A percentile compares a stretch with the other conserved stretches of the same genome.
These are phyloP conservation scores for Fraxinus greggii DNA, from an alignment of 305 asterid genomes.

Conservation along the genomic window DNA sequence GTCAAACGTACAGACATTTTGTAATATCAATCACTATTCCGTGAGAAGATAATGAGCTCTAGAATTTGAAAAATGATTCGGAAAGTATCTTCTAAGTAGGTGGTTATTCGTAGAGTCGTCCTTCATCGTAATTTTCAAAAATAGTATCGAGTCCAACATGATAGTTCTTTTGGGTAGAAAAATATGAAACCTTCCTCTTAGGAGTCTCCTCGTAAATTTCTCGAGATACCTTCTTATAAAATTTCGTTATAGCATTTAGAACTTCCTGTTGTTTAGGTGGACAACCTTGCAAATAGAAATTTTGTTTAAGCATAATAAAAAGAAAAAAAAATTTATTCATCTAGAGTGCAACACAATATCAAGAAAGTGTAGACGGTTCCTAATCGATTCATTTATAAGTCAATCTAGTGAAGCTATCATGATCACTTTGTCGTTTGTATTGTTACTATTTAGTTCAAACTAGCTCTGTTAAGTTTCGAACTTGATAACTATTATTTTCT, in stretches of 20 bases:
- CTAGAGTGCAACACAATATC: too few relatives aligned
- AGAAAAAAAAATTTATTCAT: too few relatives aligned
- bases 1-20: too few relatives aligned
- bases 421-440: neutral
- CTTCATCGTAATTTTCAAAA: too few relatives aligned
- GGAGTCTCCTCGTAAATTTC: neutral
- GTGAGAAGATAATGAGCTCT: neutral
- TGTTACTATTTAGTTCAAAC: too few relatives aligned
- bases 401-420: neutral
- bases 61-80: neutral
- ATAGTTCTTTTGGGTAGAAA: neutral
- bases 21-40: too few relatives aligned
- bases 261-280: neutral
- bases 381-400: neutral
- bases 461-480: neutral
- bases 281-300: neutral
- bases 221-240: neutral
- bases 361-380: too few relatives aligned
- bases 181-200: neutral
- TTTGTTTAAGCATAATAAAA: neutral
- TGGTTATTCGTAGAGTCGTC: neutral
- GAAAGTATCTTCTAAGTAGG: neutral
- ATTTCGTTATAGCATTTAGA: too few relatives aligned
- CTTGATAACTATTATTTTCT: too few relatives aligned
- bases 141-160: neutral